Evolutionary conservation across 2,329 filamentous ascomycete genomes (phyloP), one percentile per base, ranked within the genome.

Genomic region (Aspergillus sp.): DNA sequence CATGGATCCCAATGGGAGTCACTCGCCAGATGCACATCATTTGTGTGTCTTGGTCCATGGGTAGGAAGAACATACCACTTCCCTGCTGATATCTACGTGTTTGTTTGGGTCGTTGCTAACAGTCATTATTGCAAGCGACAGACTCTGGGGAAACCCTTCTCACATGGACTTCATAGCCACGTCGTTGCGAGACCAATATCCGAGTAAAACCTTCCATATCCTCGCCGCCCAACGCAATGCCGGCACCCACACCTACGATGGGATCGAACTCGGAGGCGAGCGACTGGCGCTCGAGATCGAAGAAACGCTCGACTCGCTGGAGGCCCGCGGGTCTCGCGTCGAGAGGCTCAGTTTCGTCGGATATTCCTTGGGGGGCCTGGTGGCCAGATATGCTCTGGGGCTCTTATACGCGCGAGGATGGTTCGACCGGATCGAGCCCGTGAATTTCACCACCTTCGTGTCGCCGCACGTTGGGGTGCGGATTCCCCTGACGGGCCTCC

Each of bases 401-500:
- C 78, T 98, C 68, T 81, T 98, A 3, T 86, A 93, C 67, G 88
- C 90, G 56, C 90, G 90, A 69, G 92, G 92, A 9, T 82, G 91
- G 59, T 87, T 98, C 58, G 88, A 96, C 58, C 83, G 83, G 59
- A 82, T 98, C 26, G 84, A 92, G 71, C 94, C 94, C 65, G 85
- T 94, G 85, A 97, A 96, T 80, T 97, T 98, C 76, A 91, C 90
- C 2, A 96, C 93, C 1, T 97, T 98, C 76, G 94, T 90, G 5
- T 89, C 90, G 32, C 94, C 90, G 24, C 90, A 93, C 75, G 82
- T 93, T 7, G 90, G 90, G n/a, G 89, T 90, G 1, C 82, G 89
- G 53, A 86, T 87, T 1, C 90, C 90, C 1, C 76, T 87, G 49
- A 85, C 84, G 51, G 90, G 90, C 16, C 84, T 84, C 77, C 81